Evolutionary conservation across 2,329 filamentous ascomycete species (phyloP), one percentile per base, ranked within the genome.

Genomic region (Exophiala aquamarina): DNA sequence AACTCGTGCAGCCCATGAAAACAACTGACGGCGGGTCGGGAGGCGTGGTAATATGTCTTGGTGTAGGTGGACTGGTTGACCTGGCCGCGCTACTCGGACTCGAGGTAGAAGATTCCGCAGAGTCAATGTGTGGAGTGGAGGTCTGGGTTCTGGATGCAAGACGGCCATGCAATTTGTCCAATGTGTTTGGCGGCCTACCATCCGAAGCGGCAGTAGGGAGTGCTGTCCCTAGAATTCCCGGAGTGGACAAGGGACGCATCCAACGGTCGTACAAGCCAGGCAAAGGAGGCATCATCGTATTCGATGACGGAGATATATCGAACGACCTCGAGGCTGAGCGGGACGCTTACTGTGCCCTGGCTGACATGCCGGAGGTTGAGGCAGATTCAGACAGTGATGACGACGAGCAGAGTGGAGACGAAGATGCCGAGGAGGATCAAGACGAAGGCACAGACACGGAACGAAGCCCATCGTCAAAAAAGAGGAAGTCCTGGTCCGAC

Each of bases 251-350:
- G 35, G 92, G 91, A 1, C 82, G 82, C 47, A 80, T 97, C 41
- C 76, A 80, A 19, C 78, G 81, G 11, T 72, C 77, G 0, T 96
- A 94, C 64, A 84, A 81, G 55, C 82, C 87, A 4, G 87, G 89
- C 21, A 86, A 79, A 61, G 92, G 92, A 14, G 93, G 93, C 0
- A 87, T 98, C 33, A 81, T 98, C 51, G 90, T 96, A 2, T 95
- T 93, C 65, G 93, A 97, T 62, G 93, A 97, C 63, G 93, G 92
- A 1, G 93, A 98, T 65, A 91, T 98, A 41, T 87, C 92, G 57
- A 87, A 92, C 57, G 87, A 91, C 26, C 72, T 98, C 26, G 69
- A 68, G 10, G 72, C 72, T 1, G 90, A 97, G 68, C 79, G 82
- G 58, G 83, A 89, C 49, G 91, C 93, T 31, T 97, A 94, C 63